phyloP scores from a whole-genome alignment of 1,284 basidiomycete genomes.

The Ceratobasidium sp. region DNA sequence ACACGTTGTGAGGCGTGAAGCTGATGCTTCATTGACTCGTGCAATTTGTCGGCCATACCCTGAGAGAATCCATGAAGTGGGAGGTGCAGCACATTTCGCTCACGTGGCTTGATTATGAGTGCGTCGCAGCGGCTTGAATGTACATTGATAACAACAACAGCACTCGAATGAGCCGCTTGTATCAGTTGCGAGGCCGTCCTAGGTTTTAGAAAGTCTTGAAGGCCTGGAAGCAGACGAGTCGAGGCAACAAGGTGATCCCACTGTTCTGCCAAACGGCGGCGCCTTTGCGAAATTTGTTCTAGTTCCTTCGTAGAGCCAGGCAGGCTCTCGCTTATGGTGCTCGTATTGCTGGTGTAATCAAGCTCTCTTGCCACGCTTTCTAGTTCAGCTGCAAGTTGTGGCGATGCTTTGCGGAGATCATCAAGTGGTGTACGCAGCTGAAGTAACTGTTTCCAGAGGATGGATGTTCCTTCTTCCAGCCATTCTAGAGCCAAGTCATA shows the following conservation, averaged over 20 bases:
- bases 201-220: constrained; percentile 7
- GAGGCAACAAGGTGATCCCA: not conserved
- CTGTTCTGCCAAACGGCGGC: not conserved
- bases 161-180: not conserved
- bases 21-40: too few species aligned
- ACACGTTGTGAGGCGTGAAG: too few species aligned
- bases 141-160: constrained; percentile 8
- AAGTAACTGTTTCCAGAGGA: constrained; percentile 52
- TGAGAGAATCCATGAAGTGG: not conserved
- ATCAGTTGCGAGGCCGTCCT: not conserved
- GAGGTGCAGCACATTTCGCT: not conserved
- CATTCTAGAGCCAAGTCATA: constrained; percentile 48
- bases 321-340: too few species aligned
- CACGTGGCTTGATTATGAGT: constrained; percentile 1
- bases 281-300: too few species aligned
- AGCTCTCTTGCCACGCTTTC: constrained; percentile 8
- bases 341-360: too few species aligned
- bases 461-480: constrained; percentile 50
- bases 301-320: too few species aligned
- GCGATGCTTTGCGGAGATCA: constrained; percentile 45
- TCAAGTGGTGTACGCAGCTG: constrained; percentile 52
- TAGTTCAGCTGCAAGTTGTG: constrained; percentile 1
- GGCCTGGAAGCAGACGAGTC: not conserved
- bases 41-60: too few species aligned
- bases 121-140: constrained; percentile 32